Evolutionary conservation across 2,329 filamentous ascomycete species (phyloP).

Genomic region (Phialophora tarda): DNA sequence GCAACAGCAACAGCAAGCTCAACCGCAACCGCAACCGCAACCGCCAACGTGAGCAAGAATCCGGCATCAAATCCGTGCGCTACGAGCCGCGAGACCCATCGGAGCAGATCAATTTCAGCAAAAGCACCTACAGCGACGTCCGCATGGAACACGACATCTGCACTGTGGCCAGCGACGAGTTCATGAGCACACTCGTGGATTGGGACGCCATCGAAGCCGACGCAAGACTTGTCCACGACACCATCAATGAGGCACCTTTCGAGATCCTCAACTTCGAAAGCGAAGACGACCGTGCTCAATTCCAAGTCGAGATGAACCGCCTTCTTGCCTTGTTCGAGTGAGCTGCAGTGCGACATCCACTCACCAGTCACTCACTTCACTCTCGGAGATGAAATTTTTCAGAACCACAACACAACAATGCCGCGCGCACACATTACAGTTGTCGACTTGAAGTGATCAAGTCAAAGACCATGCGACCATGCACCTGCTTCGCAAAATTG

Average conservation of each 20-base stretch:
- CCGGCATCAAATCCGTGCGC: not conserved
- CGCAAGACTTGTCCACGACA: slow-evolving; percentile 1
- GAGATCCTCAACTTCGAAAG: slow-evolving; percentile 16
- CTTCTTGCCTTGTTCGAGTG: slow-evolving; percentile 24
- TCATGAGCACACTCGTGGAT: slow-evolving; percentile 24
- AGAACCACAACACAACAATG: slow-evolving; percentile 1
- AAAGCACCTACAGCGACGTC: not conserved
- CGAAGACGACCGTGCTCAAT: slow-evolving; percentile 5
- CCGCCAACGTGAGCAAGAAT: slow-evolving; percentile 7
- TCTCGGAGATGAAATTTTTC: not conserved
- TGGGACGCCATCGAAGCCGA: slow-evolving; percentile 22
- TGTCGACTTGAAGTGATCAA: not conserved
- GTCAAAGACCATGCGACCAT: not conserved
- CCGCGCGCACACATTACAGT: no score
- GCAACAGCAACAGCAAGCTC: no score
- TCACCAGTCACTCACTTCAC: not conserved
- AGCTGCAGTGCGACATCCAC: not conserved
- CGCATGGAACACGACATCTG: not conserved
- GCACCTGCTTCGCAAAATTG: not conserved
- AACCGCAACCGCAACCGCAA: no score
- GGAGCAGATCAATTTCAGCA: not conserved
- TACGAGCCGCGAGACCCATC: not conserved
- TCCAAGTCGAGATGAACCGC: slow-evolving; percentile 6
- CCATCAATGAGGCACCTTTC: not conserved
- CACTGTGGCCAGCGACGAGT: not conserved